Evolutionary conservation across 1,284 basidiomycete species (phyloP).

Genomic region (Ceratobasidium sp.): DNA sequence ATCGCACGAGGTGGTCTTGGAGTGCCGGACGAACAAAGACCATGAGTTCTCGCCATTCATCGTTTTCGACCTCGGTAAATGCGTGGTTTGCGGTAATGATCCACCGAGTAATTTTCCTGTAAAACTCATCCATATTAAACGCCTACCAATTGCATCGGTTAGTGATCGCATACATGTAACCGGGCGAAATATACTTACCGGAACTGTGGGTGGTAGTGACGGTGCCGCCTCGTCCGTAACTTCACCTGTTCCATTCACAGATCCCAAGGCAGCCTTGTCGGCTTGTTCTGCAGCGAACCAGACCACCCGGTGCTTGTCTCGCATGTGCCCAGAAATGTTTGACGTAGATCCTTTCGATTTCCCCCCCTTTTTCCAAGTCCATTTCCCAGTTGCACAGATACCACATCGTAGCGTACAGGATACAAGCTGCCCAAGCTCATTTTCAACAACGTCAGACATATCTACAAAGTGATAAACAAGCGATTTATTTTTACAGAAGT

Average conservation of each 20-base stretch:
- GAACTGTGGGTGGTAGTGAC: not conserved
- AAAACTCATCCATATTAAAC: constrained; percentile 27
- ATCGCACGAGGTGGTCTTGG: not conserved
- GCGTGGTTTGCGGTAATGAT: constrained; percentile 29
- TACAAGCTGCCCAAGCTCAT: not conserved
- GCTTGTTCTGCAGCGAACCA: not conserved
- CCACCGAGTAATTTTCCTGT: constrained; percentile 1
- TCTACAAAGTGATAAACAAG: constrained; percentile 28
- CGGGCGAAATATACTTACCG: not conserved
- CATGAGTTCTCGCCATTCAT: not conserved
- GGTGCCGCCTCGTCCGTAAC: not conserved
- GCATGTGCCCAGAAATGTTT: not conserved
- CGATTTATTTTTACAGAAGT: constrained; percentile 10
- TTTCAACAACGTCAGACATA: not conserved
- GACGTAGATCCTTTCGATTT: constrained; percentile 11
- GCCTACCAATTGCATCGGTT: not conserved
- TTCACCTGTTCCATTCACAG: not conserved
- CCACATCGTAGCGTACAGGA: constrained; percentile 31
- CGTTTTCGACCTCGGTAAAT: constrained; percentile 35
- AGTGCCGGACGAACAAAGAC: not conserved
- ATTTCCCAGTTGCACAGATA: not conserved
- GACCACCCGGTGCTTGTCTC: not conserved
- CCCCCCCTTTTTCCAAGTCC: not conserved
- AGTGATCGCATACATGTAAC: not conserved
- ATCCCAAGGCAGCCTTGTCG: not conserved